Percentiles rank a stretch among this genome's conserved stretches.
phyloP scores from a whole-genome alignment of 352 stramenopile genomes.

The Pythium myriotylum region DNA sequence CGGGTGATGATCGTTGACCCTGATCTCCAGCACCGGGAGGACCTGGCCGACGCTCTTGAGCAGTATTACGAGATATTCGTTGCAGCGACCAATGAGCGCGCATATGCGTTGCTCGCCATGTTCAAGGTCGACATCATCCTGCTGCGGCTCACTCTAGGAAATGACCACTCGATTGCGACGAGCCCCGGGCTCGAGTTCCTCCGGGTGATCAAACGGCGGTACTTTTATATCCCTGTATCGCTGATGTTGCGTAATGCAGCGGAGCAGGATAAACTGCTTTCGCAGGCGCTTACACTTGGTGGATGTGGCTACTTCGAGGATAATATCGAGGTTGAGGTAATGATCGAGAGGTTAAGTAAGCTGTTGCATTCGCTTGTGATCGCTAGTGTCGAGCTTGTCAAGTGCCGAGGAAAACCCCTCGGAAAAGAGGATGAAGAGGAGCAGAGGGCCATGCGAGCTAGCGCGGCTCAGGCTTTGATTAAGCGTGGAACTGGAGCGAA shows the following conservation, averaged over 20 bases:
- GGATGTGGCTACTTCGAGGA: constrained; percentile 71
- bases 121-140: constrained; percentile 71
- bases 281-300: constrained; percentile 50
- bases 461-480: constrained; percentile 37
- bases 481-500: constrained; percentile 29
- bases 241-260: constrained; percentile 35
- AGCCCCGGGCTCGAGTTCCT: constrained; percentile 58
- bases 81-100: constrained; percentile 60
- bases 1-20: constrained; percentile 66
- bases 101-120: constrained; percentile 58
- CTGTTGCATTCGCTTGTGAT: constrained; percentile 60
- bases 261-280: constrained; percentile 46
- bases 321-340: constrained; percentile 30
- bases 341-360: constrained; percentile 53
- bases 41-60: constrained; percentile 64
- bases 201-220: constrained; percentile 59
- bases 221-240: constrained; percentile 53
- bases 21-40: constrained; percentile 63
- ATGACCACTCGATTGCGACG: constrained; percentile 55
- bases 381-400: constrained; percentile 49
- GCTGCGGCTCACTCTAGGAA: constrained; percentile 48
- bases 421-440: constrained; percentile 35
- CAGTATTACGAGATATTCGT: constrained; percentile 72
- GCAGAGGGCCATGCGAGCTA: constrained; percentile 24
- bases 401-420: constrained; percentile 36